Percentiles rank a stretch among this genome's conserved stretches.
These are phyloP conservation scores for Falciphora oryzae DNA, from an alignment of 2,329 filamentous ascomycete genomes.

Conservation along the genomic window DNA sequence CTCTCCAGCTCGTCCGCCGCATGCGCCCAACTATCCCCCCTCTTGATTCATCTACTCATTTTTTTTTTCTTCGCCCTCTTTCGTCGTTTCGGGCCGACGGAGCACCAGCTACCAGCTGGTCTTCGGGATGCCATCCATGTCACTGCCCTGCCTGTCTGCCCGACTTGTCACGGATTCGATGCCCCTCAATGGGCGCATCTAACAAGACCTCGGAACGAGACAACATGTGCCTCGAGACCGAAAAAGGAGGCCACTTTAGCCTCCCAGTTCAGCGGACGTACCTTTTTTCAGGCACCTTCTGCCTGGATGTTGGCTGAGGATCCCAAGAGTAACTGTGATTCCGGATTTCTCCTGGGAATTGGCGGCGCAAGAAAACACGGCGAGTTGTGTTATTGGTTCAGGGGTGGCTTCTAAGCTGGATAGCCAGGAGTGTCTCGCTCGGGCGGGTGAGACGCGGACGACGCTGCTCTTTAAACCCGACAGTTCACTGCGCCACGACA, in stretches of 20 bases:
- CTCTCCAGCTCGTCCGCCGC: background rate
- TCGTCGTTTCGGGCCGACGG: background rate
- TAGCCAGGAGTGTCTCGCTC: background rate
- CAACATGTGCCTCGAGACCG: no score
- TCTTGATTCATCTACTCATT: background rate
- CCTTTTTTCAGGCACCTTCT: background rate
- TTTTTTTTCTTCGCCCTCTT: background rate
- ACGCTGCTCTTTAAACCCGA: no score
- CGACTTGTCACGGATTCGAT: background rate
- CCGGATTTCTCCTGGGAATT: background rate
- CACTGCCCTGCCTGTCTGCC: background rate
- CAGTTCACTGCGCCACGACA: no score
- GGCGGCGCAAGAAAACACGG: background rate
- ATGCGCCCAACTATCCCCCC: background rate
- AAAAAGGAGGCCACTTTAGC: background rate
- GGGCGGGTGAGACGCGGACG: background rate
- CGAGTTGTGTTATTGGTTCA: background rate
- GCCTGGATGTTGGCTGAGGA: no score
- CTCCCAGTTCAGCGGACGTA: background rate
- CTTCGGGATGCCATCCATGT: background rate
- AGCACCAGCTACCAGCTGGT: background rate
- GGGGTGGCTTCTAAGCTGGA: background rate
- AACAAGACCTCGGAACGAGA: background rate
- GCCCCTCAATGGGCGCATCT: background rate
- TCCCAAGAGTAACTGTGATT: background rate